phyloP scores from a whole-genome alignment of 2,329 filamentous ascomycete species.

The Aspergillus flavus region DNA sequence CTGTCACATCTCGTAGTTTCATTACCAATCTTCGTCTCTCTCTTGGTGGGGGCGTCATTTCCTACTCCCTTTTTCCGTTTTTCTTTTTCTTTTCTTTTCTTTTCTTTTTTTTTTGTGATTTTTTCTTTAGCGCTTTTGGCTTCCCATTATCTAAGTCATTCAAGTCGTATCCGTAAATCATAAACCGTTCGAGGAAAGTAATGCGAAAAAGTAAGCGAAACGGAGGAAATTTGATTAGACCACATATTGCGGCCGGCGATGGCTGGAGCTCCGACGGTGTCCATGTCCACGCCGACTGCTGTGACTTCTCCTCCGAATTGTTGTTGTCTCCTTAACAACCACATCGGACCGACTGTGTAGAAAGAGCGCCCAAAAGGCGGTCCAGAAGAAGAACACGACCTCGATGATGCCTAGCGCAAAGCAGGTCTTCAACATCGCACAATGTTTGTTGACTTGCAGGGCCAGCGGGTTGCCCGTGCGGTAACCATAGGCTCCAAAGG shows the following conservation, averaged over 20 bases:
- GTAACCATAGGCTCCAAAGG: constrained; percentile 59
- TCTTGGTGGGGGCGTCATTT: background rate
- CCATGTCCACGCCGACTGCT: constrained; percentile 39
- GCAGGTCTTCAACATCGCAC: constrained; percentile 86
- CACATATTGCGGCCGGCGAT: constrained; percentile 32
- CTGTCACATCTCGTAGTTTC: background rate
- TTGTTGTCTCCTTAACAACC: constrained; percentile 42
- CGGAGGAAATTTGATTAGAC: constrained; percentile 20
- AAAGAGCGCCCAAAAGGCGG: constrained; percentile 66
- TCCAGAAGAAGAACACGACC: constrained; percentile 76
- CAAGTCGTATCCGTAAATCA: constrained; percentile 9
- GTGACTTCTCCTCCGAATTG: constrained; percentile 37
- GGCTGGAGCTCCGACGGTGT: constrained; percentile 33
- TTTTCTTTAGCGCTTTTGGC: background rate
- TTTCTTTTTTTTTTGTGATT: background rate
- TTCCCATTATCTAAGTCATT: constrained; percentile 1
- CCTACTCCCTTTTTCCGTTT: background rate
- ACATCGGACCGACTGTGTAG: constrained; percentile 39
- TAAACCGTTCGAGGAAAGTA: constrained; percentile 1
- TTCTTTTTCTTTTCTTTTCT: background rate
- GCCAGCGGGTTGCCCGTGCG: constrained; percentile 52
- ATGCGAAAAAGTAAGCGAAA: background rate
- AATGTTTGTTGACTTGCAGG: constrained; percentile 70
- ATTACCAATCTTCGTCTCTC: background rate
- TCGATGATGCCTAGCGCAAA: constrained; percentile 94